Evolutionary conservation across 1,284 basidiomycete species (phyloP), one percentile per base, ranked within the genome.

Genomic region (Apiotrichum porosum): DNA sequence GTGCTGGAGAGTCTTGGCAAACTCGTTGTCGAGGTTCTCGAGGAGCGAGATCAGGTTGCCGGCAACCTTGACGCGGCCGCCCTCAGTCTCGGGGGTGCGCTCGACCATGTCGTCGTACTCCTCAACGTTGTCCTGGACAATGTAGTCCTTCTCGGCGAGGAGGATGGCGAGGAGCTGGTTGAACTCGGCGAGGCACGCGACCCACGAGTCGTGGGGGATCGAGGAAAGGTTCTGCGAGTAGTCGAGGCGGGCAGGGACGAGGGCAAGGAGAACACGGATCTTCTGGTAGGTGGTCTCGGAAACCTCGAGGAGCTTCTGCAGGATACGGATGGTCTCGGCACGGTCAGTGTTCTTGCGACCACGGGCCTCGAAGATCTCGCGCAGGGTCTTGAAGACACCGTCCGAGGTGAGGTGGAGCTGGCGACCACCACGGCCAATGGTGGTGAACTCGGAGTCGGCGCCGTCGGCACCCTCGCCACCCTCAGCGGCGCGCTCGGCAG

Each of bases 281-380:
- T 83, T 84, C 69, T 95, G 90, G 75, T 99, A 99, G 12, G 90
- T 92, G 18, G 76, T 73, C 31, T 81, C 81, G 12, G 92, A 84
- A 15, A 94, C 86, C 59, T 85, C 84, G 24, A 94, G 80, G n/a
- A 97, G 80, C 66, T 86, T 85, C 66, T 88, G 84, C 18, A 98
- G 80, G 52, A 91, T 90, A 52, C 83, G 83, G 58, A 97, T 89
- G 78, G 97, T 94, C 75, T 97, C 93, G 36, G 81, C 81, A 54
- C 95, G 85, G 74, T 99, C 93, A 42, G 95, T 98, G 75, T 94
- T 94, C 90, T 98, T 98, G 74, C 92, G 90, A 26, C 95, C 95
- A 58, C 95, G 84, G 38, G 90, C 90, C 66, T 98, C 95, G 69
- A 97, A 85, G 36, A 98, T 84, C 36, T 85, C 80, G 61, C 90